phyloP scores from a whole-genome alignment of 2,329 filamentous ascomycete species.

The Zymoseptoria tritici region DNA sequence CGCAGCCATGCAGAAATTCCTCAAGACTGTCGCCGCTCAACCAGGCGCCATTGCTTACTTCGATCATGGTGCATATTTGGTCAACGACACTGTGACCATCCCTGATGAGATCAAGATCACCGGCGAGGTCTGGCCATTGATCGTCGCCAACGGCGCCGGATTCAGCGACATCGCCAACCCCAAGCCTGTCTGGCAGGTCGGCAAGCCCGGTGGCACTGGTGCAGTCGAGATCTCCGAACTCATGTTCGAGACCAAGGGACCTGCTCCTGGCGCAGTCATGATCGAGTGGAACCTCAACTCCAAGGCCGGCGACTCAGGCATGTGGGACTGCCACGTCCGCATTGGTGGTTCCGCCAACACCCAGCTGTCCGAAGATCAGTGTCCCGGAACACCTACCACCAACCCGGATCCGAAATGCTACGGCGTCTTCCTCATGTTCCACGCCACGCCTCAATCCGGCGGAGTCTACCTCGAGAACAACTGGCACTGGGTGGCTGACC shows the following conservation, averaged over 20 bases:
- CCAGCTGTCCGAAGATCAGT: constrained; percentile 53
- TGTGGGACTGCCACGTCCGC: constrained; percentile 96
- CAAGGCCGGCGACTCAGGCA: constrained; percentile 61
- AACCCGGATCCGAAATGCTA: constrained; percentile 59
- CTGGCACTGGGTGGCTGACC: constrained; percentile 50
- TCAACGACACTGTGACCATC: constrained; percentile 53
- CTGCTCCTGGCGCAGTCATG: constrained; percentile 79
- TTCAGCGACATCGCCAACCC: constrained; percentile 73
- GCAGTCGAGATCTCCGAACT: constrained; percentile 81
- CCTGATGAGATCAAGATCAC: constrained; percentile 65
- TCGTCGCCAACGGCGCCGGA: constrained; percentile 68
- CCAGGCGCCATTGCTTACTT: constrained; percentile 55
- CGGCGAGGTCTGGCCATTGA: constrained; percentile 83
- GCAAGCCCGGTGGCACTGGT: constrained; percentile 60
- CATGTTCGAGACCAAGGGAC: constrained; percentile 74
- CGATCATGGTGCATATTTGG: constrained; percentile 56
- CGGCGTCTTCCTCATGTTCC: constrained; percentile 38
- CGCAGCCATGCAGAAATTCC: constrained; percentile 67
- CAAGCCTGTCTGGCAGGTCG: constrained; percentile 78
- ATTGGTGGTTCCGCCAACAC: constrained; percentile 83
- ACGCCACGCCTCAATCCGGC: constrained; percentile 50
- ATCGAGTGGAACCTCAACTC: constrained; percentile 84
- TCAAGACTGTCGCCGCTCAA: constrained; percentile 54
- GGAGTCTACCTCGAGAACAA: constrained; percentile 59
- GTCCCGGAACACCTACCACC: constrained; percentile 77